Base-by-base conservation (phyloP, 441 rosid species). In the Croton setiger region DNA sequence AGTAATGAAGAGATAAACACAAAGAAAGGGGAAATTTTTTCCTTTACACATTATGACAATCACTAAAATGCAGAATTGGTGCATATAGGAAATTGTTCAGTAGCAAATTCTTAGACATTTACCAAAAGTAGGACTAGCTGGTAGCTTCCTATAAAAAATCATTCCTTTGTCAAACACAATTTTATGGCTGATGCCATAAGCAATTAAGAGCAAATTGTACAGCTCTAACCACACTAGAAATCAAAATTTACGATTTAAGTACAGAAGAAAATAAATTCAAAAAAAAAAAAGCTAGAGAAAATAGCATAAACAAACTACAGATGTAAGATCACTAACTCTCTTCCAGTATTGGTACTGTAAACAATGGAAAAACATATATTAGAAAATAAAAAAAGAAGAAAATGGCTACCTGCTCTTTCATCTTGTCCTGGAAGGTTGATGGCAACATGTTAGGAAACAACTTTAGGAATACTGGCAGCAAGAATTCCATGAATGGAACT, bases 371-470 rank as follows among this genome's bases (percentile, higher is more conserved):
- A 55, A 59, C 48, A 66, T 43, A 57, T 66, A 37, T 3, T 36
- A 36, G 17, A 20, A 69, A 27, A 27, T 27, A 27, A 27, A 27
- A 27, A 27, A 27, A 27, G 31, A 18, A 49, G 66, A 65, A 39
- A 70, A 73, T 17, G 33, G 72, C 37, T 83, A 94, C 99, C 99
- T 94, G 88, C 80, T 94, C 96, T 86, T 86, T 92, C 99, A 94
- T 94, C 84, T 86, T 94, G 85, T 94, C 99, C 77, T 94, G 98
- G 80, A 94, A 94, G 37, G 98, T 94, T 60, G 99, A 94, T 20
- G 99, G 99, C 76, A 94, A 77, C 99, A 94, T 90, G 81, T 90
- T 94, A 56, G 99, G 99, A 71, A 94, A 94, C 63, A 92, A 52
- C 78, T 88, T 88, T 63, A 94, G 83, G 79, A 89, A 88, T 62